Percentiles rank a stretch among this genome's conserved stretches.
Conservation (phyloP, 2,329 filamentous ascomycete genomes). For the Ampelomyces quisqualis region DNA sequence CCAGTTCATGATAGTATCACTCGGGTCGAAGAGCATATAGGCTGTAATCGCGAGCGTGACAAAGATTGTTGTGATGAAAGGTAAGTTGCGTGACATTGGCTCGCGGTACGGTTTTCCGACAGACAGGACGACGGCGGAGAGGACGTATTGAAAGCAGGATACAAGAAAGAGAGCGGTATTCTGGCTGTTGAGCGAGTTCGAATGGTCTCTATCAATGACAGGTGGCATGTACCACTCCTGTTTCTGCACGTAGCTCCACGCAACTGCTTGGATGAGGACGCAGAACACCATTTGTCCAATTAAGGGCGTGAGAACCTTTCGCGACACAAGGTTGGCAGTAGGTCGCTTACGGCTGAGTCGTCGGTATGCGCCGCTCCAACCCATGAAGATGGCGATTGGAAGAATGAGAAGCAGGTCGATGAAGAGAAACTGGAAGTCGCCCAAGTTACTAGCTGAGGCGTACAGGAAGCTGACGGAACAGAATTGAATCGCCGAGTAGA, state of each 20-base stretch:
- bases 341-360: constrained; percentile 79
- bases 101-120: constrained; percentile 91
- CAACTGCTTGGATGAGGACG: constrained; percentile 72
- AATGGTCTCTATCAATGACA: constrained; percentile 71
- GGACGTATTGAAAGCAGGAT: constrained; percentile 92
- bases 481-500: constrained; percentile 99
- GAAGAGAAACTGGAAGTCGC: constrained; percentile 97
- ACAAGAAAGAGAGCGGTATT: constrained; percentile 89
- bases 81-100: constrained; percentile 75
- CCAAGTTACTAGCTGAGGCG: constrained; percentile 87
- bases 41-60: constrained; percentile 65
- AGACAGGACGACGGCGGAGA: constrained; percentile 84
- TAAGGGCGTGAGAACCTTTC: constrained; percentile 86
- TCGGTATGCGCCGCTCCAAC: constrained; percentile 85
- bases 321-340: constrained; percentile 85
- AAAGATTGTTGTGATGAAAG: constrained; percentile 77
- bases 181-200: constrained; percentile 86
- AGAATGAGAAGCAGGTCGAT: constrained; percentile 92
- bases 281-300: constrained; percentile 85
- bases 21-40: constrained; percentile 80
- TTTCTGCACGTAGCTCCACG: constrained; percentile 70
- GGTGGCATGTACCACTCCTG: constrained; percentile 88
- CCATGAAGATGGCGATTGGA: constrained; percentile 98
- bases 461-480: constrained; percentile 96
- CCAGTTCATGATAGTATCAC: constrained; percentile 64